Base-by-base conservation (phyloP, 805 yeast species). In the Yarrowia yakushimensis region DNA sequence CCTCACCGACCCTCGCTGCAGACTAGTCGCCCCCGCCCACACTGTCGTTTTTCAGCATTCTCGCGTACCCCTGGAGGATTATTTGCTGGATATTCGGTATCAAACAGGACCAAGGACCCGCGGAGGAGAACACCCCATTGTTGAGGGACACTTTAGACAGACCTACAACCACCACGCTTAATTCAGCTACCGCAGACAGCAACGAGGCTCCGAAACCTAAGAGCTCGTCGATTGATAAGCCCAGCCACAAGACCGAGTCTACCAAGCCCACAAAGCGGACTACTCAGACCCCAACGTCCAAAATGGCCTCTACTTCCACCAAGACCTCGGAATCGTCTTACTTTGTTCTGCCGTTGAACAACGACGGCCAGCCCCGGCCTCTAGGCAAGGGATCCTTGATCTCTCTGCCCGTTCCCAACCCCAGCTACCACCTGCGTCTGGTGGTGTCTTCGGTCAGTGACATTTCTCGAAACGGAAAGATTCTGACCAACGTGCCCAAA, bases 401-500 rank as follows among this genome's bases (percentile, higher is more conserved):
- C 36, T 64, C 67, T n/a, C 70, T 77, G 59, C 80, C 81, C 20
- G 70, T 73, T 33, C 80, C 80, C 13, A 42, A 66, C 31, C 73
- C 74, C 63, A 71, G 76, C 15, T 77, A 77, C 66, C 68, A 65
- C 12, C 76, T 93, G 57, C 78, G 85, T 45, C 77, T 93, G 64
- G 81, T 81, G 62, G 75, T 93, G 64, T 83, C 86, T 36, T 94
- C 97, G 1, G 89, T 96, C 11, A 81, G 93, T 7, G 80, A 82
- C 15, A 82, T 90, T 15, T 78, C 89, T 10, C 82, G 88, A 68
- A 83, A 84, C 31, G 97, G 94, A 6, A 75, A 78, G 8, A 77
- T 93, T 31, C 82, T 86, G 83, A 84, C 89, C 50, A 92, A 92
- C 73, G 81, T 85, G 13, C 96, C 96, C 0, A 77, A 78, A 1